Percentiles rank a stretch among this genome's conserved stretches.
phyloP scores from a whole-genome alignment of 495 filamentous ascomycete genomes.

The Entonaema liquescens region DNA sequence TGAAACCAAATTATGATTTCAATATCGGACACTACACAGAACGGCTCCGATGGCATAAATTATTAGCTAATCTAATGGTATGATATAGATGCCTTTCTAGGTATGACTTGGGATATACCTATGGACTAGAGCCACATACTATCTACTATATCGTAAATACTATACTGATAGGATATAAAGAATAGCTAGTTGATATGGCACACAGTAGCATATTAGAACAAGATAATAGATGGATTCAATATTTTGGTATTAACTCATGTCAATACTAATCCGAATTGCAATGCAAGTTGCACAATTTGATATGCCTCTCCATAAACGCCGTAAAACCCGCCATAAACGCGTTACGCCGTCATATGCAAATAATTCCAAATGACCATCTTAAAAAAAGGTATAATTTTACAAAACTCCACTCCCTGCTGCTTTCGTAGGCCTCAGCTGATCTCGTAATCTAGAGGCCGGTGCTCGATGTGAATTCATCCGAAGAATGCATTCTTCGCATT shows the following conservation, averaged over 20 bases:
- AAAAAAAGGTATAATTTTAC: slow-evolving; percentile 2
- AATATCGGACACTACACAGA: too few species aligned
- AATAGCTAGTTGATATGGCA: too few species aligned
- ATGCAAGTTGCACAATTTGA: slow-evolving; percentile 14
- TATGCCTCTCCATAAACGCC: slow-evolving; percentile 24
- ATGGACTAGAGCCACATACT: too few species aligned
- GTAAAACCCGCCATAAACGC: slow-evolving; percentile 5
- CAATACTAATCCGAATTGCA: slow-evolving; percentile 3
- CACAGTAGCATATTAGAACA: not conserved
- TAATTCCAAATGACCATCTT: not conserved
- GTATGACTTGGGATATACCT: too few species aligned
- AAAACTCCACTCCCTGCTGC: not conserved
- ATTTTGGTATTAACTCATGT: slow-evolving; percentile 11
- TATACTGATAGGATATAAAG: too few species aligned
- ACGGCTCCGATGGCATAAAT: too few species aligned
- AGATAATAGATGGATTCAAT: not conserved
- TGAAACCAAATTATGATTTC: too few species aligned
- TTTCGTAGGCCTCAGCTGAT: not conserved
- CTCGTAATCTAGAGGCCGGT: not conserved
- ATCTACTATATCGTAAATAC: too few species aligned
- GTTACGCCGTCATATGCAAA: slow-evolving; percentile 19
- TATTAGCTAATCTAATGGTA: too few species aligned
- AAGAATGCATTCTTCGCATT: not conserved
- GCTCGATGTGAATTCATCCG: not conserved
- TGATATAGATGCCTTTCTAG: too few species aligned